Percentiles rank a stretch among this genome's conserved stretches.
These are phyloP conservation scores for Nemania sp. DNA, from an alignment of 2,329 filamentous ascomycete species.

Conservation along the genomic window DNA sequence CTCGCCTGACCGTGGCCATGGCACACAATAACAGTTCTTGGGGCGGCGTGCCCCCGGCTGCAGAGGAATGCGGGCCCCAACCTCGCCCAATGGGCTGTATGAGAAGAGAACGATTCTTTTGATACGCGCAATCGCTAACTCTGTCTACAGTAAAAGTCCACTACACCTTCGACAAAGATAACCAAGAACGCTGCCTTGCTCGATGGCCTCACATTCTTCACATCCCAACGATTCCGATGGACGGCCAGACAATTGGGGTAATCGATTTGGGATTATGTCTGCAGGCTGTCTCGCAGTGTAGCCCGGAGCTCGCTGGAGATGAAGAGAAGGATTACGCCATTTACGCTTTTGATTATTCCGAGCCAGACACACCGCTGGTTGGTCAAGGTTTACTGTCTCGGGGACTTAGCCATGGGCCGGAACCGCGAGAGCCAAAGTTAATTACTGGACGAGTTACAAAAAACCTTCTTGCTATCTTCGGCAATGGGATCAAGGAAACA, in stretches of 20 bases:
- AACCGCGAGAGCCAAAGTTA: conserved; percentile 67
- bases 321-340: conserved; percentile 89
- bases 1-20: conserved; percentile 40
- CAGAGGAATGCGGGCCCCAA: conserved; percentile 65
- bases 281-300: conserved; percentile 80
- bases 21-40: conserved; percentile 48
- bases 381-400: conserved; percentile 96
- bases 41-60: conserved; percentile 44
- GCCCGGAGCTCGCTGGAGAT: conserved; percentile 84
- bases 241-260: conserved; percentile 86
- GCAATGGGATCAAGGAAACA: conserved; percentile 85
- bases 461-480: conserved; percentile 86
- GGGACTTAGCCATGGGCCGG: conserved; percentile 66
- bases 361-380: conserved; percentile 91
- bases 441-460: conserved; percentile 92
- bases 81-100: conserved; percentile 76
- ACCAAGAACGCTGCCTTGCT: conserved; percentile 89
- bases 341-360: conserved; percentile 96
- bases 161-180: conserved; percentile 93
- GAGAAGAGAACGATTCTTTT: conserved; percentile 49
- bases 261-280: conserved; percentile 90
- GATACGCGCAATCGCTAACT: conserved; percentile 41
- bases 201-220: conserved; percentile 83
- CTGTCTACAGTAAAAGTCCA: conserved; percentile 84
- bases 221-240: conserved; percentile 83